These are phyloP conservation scores for Colletotrichum orbiculare DNA, from an alignment of 2,329 filamentous ascomycete species.

Conservation along the genomic window DNA sequence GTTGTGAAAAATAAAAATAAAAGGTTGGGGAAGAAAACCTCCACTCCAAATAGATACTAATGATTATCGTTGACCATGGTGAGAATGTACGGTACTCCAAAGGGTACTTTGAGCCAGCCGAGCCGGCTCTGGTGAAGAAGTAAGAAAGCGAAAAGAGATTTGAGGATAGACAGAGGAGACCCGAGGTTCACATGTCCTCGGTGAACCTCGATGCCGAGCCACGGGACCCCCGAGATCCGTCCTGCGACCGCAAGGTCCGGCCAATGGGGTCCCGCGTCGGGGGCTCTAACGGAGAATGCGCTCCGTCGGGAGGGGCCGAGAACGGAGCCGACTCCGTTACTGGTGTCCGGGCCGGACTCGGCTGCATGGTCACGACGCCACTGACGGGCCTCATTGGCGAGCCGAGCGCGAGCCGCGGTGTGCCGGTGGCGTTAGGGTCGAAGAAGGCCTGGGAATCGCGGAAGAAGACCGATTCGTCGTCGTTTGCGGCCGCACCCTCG, in stretches of 20 bases:
- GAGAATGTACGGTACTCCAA: conserved; percentile 35
- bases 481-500: conserved; percentile 47
- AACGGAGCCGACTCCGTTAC: conserved; percentile 67
- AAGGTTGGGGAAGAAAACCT: background rate
- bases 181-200: conserved; percentile 47
- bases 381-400: conserved; percentile 70
- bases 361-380: conserved; percentile 69
- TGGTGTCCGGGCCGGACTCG: conserved; percentile 74
- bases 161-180: too few relatives aligned
- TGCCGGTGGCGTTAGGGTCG: conserved; percentile 42
- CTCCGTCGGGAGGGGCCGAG: conserved; percentile 43
- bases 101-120: conserved; percentile 20
- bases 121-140: conserved; percentile 16
- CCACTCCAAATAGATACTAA: conserved; percentile 26
- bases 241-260: conserved; percentile 49
- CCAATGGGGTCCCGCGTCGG: conserved; percentile 49
- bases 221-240: conserved; percentile 45
- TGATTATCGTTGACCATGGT: conserved; percentile 32
- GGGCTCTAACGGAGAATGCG: conserved; percentile 39
- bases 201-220: conserved; percentile 53
- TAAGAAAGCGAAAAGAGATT: conserved; percentile 1
- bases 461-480: conserved; percentile 61
- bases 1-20: background rate
- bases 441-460: conserved; percentile 63
- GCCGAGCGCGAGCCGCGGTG: conserved; percentile 61